A percentile compares a stretch with the other conserved stretches of the same genome.
Evolutionary conservation across 2,329 filamentous ascomycete species (phyloP).

Genomic region (Colletotrichum sp.): DNA sequence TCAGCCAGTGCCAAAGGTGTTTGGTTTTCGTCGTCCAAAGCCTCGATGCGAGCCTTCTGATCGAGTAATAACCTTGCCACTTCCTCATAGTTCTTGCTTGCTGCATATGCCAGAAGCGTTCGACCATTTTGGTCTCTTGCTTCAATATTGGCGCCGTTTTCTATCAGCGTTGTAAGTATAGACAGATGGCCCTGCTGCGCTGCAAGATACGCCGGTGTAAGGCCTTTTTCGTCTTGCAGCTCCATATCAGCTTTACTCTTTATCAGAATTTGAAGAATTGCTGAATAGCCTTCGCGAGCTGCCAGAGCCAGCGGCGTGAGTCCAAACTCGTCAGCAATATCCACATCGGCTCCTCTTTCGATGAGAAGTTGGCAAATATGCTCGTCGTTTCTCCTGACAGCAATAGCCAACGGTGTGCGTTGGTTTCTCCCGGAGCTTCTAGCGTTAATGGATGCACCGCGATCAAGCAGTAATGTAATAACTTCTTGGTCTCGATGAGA

Average conservation of each 20-base stretch:
- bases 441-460: neutral
- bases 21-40: neutral
- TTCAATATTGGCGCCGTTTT: neutral
- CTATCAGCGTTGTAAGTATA: neutral
- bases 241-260: neutral
- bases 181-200: neutral
- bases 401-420: neutral
- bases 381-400: fast-evolving
- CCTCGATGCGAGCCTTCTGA: no score
- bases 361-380: neutral
- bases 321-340: neutral
- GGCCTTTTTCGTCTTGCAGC: neutral
- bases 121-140: neutral
- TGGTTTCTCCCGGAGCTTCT: neutral
- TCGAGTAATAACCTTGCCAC: no score
- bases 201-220: neutral
- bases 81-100: no score
- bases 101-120: neutral
- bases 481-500: neutral
- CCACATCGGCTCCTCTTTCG: neutral
- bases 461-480: neutral
- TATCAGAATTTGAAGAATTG: neutral
- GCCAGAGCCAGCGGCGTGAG: neutral
- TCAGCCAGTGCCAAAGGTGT: neutral
- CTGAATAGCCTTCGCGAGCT: neutral